Evolutionary conservation across 192 early-diverging fungal species (phyloP), one percentile per base, ranked within the genome.

Genomic region (Dispira simplex): DNA sequence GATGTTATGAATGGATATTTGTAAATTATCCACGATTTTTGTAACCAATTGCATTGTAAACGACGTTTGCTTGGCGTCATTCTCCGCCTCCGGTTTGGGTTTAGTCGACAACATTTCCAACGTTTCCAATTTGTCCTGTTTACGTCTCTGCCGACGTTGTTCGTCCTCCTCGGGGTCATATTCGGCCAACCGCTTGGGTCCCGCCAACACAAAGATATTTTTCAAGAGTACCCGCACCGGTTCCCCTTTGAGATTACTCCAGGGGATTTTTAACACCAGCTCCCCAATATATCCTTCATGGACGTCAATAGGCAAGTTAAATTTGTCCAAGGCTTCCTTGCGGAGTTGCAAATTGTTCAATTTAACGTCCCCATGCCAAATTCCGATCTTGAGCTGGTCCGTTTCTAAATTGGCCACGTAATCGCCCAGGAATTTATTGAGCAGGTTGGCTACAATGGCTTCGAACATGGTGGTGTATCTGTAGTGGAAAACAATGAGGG

Each of bases 351-450:
- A 78, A 73, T 99, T 92, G 49, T 91, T 84, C 55, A 99, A 74
- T 53, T 89, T 87, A n/a, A 97, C 93, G 77, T 99, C 91, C 53
- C 96, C 95, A 67, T 84, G 82, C 95, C 93, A 98, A 54, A 98
- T 90, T 39, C 86, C 93, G 62, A 98, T 85, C 64, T 90, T 90
- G 64, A 98, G 85, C 81, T 98, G 93, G 56, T 83, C 89, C 32
- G 89, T 88, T 67, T 95, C 91, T 25, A 98, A 80, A 74, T 97
- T 95, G 44, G 85, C 85, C 47, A 96, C 91, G 83, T 96, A 95
- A 67, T 92, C 91, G 47, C 95, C 95, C 43, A 98, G 83, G 66
- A 98, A 81, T 56, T 82, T 77, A 67, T 90, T 90, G 59, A 90
- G 76, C 25, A 90, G 71, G 54, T 76, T 86, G 18, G 85, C 84